Evolutionary conservation across 2,329 filamentous ascomycete genomes (phyloP).

Genomic region (Aspergillus sp.): DNA sequence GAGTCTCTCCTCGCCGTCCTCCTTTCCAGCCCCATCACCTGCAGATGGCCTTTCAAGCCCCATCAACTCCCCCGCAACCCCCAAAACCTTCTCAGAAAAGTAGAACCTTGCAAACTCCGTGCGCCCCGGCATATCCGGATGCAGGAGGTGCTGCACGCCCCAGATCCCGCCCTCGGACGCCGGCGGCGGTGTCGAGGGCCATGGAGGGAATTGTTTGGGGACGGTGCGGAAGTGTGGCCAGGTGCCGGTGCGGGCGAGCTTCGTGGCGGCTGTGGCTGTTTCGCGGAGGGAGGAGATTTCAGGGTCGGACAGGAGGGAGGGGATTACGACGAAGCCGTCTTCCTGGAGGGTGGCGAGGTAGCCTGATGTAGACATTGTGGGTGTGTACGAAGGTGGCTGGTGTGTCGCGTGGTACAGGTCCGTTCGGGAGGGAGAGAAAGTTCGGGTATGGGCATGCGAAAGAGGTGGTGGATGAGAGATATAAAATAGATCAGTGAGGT

Average conservation of each 20-base stretch:
- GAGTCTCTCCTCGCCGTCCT: constrained; percentile 49
- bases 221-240: constrained; percentile 86
- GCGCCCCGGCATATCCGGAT: constrained; percentile 69
- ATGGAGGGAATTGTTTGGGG: constrained; percentile 89
- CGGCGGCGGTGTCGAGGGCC: constrained; percentile 62
- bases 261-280: constrained; percentile 62
- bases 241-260: constrained; percentile 66
- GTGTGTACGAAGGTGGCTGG: not conserved
- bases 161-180: constrained; percentile 70
- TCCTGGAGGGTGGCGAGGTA: constrained; percentile 62
- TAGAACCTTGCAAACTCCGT: constrained; percentile 69
- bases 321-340: constrained; percentile 78
- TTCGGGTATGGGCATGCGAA: not conserved
- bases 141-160: constrained; percentile 85
- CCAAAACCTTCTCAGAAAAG: constrained; percentile 69
- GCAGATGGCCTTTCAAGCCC: constrained; percentile 24
- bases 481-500: not conserved
- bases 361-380: constrained; percentile 23
- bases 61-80: constrained; percentile 65
- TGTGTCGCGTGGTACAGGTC: not conserved
- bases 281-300: constrained; percentile 64
- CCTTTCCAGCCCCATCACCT: constrained; percentile 3
- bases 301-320: constrained; percentile 61
- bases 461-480: not conserved
- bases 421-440: not conserved